These are phyloP conservation scores for Sporothrix schenckii DNA, from an alignment of 2,329 filamentous ascomycete species.

Conservation along the genomic window DNA sequence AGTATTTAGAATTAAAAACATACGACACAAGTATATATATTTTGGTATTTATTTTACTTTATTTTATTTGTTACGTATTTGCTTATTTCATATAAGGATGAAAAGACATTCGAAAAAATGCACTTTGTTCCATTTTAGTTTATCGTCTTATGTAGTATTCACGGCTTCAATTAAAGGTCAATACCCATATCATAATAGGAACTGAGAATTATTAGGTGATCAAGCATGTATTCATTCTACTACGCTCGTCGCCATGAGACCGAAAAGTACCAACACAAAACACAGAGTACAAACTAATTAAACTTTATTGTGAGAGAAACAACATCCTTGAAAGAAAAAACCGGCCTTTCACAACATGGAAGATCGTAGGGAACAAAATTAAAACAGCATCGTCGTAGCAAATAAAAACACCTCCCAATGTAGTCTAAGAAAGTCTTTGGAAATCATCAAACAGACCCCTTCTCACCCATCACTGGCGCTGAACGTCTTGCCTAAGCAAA, in stretches of 20 bases:
- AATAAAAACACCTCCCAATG: constrained; percentile 25
- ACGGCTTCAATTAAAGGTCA: no score
- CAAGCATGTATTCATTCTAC: background rate
- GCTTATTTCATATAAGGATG: no score
- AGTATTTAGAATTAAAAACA: no score
- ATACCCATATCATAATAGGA: no score
- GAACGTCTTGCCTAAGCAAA: constrained; percentile 54
- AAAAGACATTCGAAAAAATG: no score
- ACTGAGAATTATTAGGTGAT: no score
- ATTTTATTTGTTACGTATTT: no score
- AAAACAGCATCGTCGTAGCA: constrained; percentile 14
- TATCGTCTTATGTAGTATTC: no score
- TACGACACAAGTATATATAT: no score
- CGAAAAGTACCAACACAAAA: background rate
- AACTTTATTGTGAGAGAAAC: constrained; percentile 2
- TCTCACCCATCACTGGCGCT: background rate
- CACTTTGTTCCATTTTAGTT: no score
- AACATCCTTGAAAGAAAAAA: background rate
- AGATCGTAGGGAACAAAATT: background rate
- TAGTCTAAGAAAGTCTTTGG: constrained; percentile 11
- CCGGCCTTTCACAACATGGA: background rate
- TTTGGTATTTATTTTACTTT: no score
- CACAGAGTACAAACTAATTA: constrained; percentile 4
- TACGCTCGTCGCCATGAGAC: background rate
- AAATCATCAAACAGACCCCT: background rate